Conservation (phyloP, 2,329 filamentous ascomycete genomes). For the Colletotrichum sp. region DNA sequence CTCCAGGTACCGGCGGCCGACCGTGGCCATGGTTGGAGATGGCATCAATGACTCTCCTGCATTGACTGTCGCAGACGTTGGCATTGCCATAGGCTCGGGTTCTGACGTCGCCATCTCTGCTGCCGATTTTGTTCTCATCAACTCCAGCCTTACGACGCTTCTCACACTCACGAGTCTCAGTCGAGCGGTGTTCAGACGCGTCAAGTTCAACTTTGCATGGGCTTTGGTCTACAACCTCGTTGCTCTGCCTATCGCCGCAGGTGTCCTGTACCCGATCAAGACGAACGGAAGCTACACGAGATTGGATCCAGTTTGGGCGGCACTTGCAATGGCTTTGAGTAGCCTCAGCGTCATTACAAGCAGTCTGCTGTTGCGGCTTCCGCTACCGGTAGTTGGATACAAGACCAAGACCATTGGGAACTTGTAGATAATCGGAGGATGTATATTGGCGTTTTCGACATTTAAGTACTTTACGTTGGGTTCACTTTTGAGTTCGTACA, state of each 20-base stretch:
- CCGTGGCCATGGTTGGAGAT: slow-evolving; percentile 85
- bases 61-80: slow-evolving; percentile 81
- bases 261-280: slow-evolving; percentile 69
- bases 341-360: slow-evolving; percentile 88
- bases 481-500: too few relatives aligned
- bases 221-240: slow-evolving; percentile 81
- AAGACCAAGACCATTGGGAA: neutral
- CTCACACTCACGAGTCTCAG: slow-evolving; percentile 78
- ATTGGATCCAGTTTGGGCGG: slow-evolving; percentile 84
- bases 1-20: slow-evolving; percentile 42
- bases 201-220: slow-evolving; percentile 87
- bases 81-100: slow-evolving; percentile 83
- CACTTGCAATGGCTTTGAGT: slow-evolving; percentile 89
- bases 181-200: slow-evolving; percentile 73
- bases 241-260: slow-evolving; percentile 81
- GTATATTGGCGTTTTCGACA: neutral
- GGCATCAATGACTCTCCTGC: slow-evolving; percentile 91
- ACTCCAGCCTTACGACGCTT: slow-evolving; percentile 71
- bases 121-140: slow-evolving; percentile 82
- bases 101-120: slow-evolving; percentile 84
- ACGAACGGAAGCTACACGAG: slow-evolving; percentile 60
- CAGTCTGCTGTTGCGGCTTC: slow-evolving; percentile 70
- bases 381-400: neutral
- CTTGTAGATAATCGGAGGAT: neutral
- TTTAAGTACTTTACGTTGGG: too few relatives aligned